Evolutionary conservation across 306 rosid genomes (phyloP), one percentile per base, ranked within the genome.

Genomic region (Castanea sativa): DNA sequence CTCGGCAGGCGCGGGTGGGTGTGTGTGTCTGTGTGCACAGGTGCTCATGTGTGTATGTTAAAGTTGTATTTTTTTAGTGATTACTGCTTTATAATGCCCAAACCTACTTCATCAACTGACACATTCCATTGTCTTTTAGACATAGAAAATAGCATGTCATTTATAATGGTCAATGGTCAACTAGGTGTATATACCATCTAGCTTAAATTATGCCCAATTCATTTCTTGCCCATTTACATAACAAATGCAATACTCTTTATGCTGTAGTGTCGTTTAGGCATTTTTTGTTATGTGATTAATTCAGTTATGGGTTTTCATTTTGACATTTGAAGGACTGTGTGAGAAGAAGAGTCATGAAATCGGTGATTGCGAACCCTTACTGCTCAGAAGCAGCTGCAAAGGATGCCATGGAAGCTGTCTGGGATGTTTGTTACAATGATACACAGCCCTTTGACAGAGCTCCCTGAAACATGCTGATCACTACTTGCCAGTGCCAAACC

Each of bases 381-480:
- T 91, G 97, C 86, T 78, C 90, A 43, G 89, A 85, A 60, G 78
- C 84, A 33, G 86, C 87, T 51, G 90, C 92, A 53, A 95, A 89
- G 84, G 92, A 93, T 75, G 91, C 92, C 78, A 85, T 92, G 97
- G 98, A 94, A 78, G 91, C 93, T 55, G 93, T 91, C 30, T 94
- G 99, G 99, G 97, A 95, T 81, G 78, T 80, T 77, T 92, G 99
- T 83, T 94, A 92, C 74, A 91, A 92, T 61, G 99, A 95, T 70
- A 91, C 94, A 1, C 71, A 87, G 58, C 99, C 98, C 55, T 95
- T 91, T 67, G 92, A 92, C 69, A 85, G 87, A 84, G 95, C 95
- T 86, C 93, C 97, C 15, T 92, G 83, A 93, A 20, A 69, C 5
- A 20, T 67, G 59, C 18, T 41, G 73, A 38, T 57, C 18, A 21